phyloP scores from a whole-genome alignment of 345 rosid genomes.

The Tarenaya hassleriana region DNA sequence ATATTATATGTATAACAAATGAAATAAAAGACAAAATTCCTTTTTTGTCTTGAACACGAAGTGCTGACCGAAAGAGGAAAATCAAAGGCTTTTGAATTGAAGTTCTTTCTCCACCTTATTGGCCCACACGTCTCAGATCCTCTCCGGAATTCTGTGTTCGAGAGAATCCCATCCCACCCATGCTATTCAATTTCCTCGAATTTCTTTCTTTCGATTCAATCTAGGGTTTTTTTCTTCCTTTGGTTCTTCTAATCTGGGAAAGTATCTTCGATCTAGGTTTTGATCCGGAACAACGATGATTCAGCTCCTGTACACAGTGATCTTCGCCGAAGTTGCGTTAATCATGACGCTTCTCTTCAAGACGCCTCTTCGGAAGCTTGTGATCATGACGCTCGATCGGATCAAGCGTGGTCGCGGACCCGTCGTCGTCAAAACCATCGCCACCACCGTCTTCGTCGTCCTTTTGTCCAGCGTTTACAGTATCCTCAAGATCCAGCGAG shows the following conservation, averaged over 20 bases:
- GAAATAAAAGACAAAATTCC: too few relatives aligned
- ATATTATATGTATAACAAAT: too few relatives aligned
- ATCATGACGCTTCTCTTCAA: constrained; percentile 61
- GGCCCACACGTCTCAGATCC: too few relatives aligned
- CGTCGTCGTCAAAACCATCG: constrained; percentile 59
- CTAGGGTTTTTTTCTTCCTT: too few relatives aligned
- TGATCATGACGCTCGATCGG: constrained; percentile 56
- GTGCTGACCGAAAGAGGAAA: too few relatives aligned
- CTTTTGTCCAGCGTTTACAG: constrained; percentile 53
- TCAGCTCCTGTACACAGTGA: constrained; percentile 59
- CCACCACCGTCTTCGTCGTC: constrained; percentile 50
- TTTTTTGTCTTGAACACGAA: too few relatives aligned
- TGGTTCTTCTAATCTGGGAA: too few relatives aligned
- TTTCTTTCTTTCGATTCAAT: neutral
- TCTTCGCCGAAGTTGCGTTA: constrained; percentile 54
- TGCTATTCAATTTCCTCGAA: neutral
- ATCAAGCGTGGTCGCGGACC: constrained; percentile 84
- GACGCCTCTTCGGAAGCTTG: constrained; percentile 71
- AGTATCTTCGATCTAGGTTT: constrained; percentile 30
- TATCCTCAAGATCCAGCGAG: constrained; percentile 49
- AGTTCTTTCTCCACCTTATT: too few relatives aligned
- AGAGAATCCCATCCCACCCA: too few relatives aligned
- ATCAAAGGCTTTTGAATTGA: too few relatives aligned
- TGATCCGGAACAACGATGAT: constrained; percentile 37
- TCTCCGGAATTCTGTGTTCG: too few relatives aligned